Evolutionary conservation across 2,329 filamentous ascomycete species (phyloP).

Genomic region (Curvularia spicifera): DNA sequence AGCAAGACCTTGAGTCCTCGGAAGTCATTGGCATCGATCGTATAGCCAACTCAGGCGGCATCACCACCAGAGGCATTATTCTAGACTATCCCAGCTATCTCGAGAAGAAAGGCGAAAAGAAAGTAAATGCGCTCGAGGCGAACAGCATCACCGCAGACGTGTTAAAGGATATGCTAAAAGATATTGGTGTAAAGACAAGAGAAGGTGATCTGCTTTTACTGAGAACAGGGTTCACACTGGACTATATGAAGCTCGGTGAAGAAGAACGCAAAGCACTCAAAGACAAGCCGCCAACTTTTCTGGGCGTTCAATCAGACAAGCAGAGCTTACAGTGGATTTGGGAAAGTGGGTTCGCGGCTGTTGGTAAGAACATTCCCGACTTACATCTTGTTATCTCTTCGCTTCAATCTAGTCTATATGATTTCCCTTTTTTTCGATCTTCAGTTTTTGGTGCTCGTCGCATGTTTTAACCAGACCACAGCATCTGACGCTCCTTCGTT

Average conservation of each 20-base stretch:
- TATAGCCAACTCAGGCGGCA: conserved; percentile 38
- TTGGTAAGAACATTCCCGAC: conserved; percentile 25
- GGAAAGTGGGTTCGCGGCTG: conserved; percentile 55
- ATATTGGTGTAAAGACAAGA: conserved; percentile 46
- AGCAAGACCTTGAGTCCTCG: conserved; percentile 48
- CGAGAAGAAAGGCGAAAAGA: conserved; percentile 25
- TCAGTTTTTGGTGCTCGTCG: neutral
- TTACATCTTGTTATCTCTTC: neutral
- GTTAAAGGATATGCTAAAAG: conserved; percentile 42
- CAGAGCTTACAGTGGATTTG: conserved; percentile 55
- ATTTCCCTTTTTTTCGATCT: neutral
- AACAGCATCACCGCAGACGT: conserved; percentile 29
- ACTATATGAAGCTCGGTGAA: conserved; percentile 44
- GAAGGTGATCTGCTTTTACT: conserved; percentile 41
- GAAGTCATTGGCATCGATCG: conserved; percentile 53
- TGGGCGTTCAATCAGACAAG: conserved; percentile 51
- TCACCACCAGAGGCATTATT: conserved; percentile 39
- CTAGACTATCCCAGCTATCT: conserved; percentile 44
- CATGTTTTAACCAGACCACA: neutral
- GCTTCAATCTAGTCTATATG: neutral
- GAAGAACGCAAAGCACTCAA: conserved; percentile 36
- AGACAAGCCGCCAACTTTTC: conserved; percentile 40
- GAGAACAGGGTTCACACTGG: conserved; percentile 43
- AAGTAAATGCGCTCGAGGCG: conserved; percentile 32
- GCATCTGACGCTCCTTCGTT: conserved; percentile 54